phyloP scores from a whole-genome alignment of 2,329 filamentous ascomycete species.

The Plectosphaerella cucumerina region DNA sequence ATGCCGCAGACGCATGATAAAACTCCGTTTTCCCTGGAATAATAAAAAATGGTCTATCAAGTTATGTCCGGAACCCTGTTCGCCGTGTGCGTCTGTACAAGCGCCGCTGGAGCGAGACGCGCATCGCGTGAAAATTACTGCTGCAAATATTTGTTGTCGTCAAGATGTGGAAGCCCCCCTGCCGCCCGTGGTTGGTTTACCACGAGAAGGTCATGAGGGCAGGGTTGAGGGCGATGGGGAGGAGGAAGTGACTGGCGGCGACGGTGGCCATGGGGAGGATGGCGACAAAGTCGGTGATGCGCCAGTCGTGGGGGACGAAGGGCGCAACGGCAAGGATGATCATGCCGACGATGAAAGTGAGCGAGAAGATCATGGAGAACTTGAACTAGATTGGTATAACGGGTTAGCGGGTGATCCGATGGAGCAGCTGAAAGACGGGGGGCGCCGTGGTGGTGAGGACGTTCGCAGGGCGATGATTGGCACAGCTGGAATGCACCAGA shows the following conservation, averaged over 20 bases:
- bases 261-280: conserved; percentile 73
- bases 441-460: background rate
- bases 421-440: background rate
- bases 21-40: too few species aligned
- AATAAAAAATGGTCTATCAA: too few species aligned
- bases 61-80: conserved; percentile 3
- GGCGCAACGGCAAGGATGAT: conserved; percentile 58
- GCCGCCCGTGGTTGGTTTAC: conserved; percentile 36
- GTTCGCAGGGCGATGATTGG: conserved; percentile 15
- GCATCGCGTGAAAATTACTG: conserved; percentile 1
- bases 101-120: background rate
- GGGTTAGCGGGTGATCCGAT: conserved; percentile 5
- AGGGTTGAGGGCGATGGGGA: conserved; percentile 73
- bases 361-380: conserved; percentile 61
- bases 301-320: conserved; percentile 63
- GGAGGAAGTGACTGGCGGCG: conserved; percentile 62
- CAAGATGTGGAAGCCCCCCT: background rate
- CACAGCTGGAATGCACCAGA: conserved; percentile 24
- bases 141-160: conserved; percentile 3
- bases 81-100: conserved; percentile 2
- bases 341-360: conserved; percentile 56
- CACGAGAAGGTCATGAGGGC: conserved; percentile 76
- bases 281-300: conserved; percentile 67
- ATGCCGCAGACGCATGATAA: too few species aligned
- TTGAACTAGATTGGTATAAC: conserved; percentile 51